These are phyloP conservation scores for Porphyra umbilicalis DNA, from an alignment of 31 red algal species.

Conservation along the genomic window DNA sequence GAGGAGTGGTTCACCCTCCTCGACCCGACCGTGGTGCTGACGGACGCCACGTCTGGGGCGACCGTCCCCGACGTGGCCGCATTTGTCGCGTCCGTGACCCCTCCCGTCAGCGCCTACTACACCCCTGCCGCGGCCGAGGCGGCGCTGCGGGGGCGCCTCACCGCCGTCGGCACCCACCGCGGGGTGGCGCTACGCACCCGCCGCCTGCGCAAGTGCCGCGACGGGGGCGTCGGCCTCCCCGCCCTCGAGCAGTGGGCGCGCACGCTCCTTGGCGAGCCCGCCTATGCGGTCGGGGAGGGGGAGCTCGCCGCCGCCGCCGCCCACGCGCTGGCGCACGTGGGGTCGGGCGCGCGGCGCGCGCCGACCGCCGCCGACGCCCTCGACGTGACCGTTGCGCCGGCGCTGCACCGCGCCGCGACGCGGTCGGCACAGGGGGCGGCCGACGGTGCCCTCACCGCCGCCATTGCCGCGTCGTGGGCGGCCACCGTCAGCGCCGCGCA, in stretches of 20 bases:
- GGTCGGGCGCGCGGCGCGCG: no score
- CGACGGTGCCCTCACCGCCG: not conserved
- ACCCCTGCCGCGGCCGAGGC: not conserved
- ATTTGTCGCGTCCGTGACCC: not conserved
- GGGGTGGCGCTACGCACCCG: not conserved
- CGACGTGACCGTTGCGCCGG: no score
- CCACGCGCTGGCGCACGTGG: not conserved
- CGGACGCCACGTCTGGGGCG: no score
- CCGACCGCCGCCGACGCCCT: no score
- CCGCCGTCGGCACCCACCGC: not conserved
- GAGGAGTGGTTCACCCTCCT: not conserved
- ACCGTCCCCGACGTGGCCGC: not conserved
- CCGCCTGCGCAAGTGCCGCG: not conserved
- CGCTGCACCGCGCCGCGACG: no score
- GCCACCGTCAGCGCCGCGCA: not conserved
- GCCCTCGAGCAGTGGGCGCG: not conserved
- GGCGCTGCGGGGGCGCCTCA: no score
- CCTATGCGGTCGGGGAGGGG: not conserved
- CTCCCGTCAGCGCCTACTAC: not conserved
- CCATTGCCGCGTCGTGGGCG: not conserved
- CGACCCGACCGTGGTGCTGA: not conserved
- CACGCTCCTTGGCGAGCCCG: not conserved
- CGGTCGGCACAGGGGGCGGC: no score
- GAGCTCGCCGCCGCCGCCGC: not conserved
- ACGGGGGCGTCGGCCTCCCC: not conserved